These are phyloP conservation scores for Yamadazyma scolyti DNA, from an alignment of 805 yeast genomes.

Conservation along the genomic window DNA sequence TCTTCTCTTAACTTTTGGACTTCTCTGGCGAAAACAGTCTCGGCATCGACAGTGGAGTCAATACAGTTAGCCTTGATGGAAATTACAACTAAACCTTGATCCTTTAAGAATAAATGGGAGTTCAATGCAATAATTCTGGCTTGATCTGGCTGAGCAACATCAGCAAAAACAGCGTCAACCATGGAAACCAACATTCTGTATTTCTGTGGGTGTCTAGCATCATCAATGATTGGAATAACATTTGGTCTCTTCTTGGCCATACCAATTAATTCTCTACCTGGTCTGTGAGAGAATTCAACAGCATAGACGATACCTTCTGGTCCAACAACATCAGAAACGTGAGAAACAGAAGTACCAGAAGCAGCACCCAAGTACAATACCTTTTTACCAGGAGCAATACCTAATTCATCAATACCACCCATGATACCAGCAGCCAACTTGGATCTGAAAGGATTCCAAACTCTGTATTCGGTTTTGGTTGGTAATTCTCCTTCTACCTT, in stretches of 20 bases:
- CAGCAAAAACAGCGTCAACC: conserved; percentile 99
- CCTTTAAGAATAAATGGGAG: conserved; percentile 96
- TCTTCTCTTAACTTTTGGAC: conserved; percentile 98
- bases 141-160: conserved; percentile 99
- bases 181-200: conserved; percentile 98
- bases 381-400: conserved; percentile 97
- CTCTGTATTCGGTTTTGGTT: conserved; percentile 97
- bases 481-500: conserved; percentile 83
- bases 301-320: conserved; percentile 99
- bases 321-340: conserved; percentile 97
- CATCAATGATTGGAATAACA: conserved; percentile 97
- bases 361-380: conserved; percentile 98
- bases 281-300: conserved; percentile 98
- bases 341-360: conserved; percentile 98
- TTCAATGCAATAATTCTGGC: conserved; percentile 99
- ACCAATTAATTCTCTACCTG: conserved; percentile 97
- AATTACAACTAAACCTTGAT: conserved; percentile 97
- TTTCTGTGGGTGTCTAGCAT: conserved; percentile 99
- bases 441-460: conserved; percentile 99
- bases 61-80: conserved; percentile 99
- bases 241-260: conserved; percentile 99
- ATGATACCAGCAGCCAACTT: conserved; percentile 99
- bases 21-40: conserved; percentile 98
- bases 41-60: conserved; percentile 99
- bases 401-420: conserved; percentile 98